These are phyloP conservation scores for Periconia sp. DNA, from an alignment of 2,329 filamentous ascomycete species.

Conservation along the genomic window DNA sequence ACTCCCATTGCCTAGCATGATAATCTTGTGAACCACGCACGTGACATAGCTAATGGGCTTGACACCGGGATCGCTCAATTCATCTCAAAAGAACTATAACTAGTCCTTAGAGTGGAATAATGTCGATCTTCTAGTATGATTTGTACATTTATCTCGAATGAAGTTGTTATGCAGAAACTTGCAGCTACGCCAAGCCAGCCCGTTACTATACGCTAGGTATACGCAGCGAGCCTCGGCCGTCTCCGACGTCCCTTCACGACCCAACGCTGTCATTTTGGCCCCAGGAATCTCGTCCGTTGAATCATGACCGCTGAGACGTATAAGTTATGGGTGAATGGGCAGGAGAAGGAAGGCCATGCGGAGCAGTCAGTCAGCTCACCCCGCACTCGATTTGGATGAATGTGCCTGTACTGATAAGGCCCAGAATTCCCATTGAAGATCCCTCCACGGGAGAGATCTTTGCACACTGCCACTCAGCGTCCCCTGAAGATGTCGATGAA, in stretches of 20 bases:
- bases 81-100: too few relatives aligned
- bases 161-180: too few relatives aligned
- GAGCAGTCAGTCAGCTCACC: conserved; percentile 52
- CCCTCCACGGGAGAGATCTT: conserved; percentile 61
- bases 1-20: too few relatives aligned
- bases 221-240: conserved; percentile 1
- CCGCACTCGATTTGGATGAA: conserved; percentile 9
- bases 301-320: conserved; percentile 18
- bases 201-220: too few relatives aligned
- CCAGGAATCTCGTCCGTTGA: neutral
- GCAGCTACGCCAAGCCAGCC: too few relatives aligned
- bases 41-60: too few relatives aligned
- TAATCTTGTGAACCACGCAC: too few relatives aligned
- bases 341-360: conserved; percentile 49
- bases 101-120: too few relatives aligned
- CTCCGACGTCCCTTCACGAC: neutral
- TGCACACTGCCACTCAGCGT: conserved; percentile 58
- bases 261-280: neutral
- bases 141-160: too few relatives aligned
- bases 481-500: conserved; percentile 51
- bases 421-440: conserved; percentile 60
- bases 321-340: conserved; percentile 52
- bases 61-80: too few relatives aligned
- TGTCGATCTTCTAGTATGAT: too few relatives aligned
- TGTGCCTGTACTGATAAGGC: conserved; percentile 13